Evolutionary conservation across 192 early-diverging fungal genomes (phyloP).

Genomic region (Piromyces finnis): DNA sequence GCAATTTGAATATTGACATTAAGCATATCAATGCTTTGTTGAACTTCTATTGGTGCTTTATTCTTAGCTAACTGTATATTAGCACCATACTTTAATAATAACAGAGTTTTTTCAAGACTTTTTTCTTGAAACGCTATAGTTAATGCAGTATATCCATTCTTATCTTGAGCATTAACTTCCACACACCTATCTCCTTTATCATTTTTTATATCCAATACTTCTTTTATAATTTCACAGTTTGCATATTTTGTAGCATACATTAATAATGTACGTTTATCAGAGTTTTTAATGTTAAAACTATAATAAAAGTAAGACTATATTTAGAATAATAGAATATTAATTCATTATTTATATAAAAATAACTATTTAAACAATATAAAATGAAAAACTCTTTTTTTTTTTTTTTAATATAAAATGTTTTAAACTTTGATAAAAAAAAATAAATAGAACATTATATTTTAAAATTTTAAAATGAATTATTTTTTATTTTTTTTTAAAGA

Average conservation of each 20-base stretch:
- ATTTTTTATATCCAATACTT: background rate
- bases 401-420: too few relatives aligned
- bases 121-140: background rate
- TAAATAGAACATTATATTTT: too few relatives aligned
- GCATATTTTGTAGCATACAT: background rate
- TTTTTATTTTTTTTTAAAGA: too few relatives aligned
- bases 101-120: too few relatives aligned
- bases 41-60: background rate
- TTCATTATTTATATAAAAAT: too few relatives aligned
- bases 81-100: background rate
- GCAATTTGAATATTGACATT: background rate
- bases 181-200: background rate
- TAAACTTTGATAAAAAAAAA: too few relatives aligned
- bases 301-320: too few relatives aligned
- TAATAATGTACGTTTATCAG: background rate
- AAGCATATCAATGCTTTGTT: background rate
- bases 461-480: too few relatives aligned
- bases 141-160: background rate
- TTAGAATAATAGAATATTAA: too few relatives aligned
- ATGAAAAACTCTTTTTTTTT: too few relatives aligned
- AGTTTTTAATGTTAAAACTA: too few relatives aligned
- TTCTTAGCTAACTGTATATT: background rate
- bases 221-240: background rate
- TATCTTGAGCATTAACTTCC: background rate
- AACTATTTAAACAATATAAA: too few relatives aligned